Evolutionary conservation across 78 protist genomes (phyloP).

Genomic region (Dictyostelium intermedium): DNA sequence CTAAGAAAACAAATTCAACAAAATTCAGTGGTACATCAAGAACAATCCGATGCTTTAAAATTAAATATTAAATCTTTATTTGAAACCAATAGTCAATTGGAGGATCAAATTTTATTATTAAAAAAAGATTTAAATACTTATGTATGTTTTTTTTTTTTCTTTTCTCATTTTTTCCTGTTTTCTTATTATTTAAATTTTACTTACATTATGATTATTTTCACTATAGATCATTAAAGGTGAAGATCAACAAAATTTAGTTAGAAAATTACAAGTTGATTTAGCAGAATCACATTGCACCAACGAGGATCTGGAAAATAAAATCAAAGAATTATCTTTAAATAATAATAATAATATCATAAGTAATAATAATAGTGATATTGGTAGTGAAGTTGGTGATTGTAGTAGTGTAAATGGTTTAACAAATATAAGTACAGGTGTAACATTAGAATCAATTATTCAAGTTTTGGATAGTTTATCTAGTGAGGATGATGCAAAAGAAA

Average conservation of each 20-base stretch:
- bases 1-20: slow-evolving; percentile 38
- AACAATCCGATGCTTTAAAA: slow-evolving; percentile 62
- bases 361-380: not conserved
- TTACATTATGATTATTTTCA: not conserved
- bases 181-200: no score
- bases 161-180: no score
- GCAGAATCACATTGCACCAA: slow-evolving; percentile 52
- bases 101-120: slow-evolving; percentile 27
- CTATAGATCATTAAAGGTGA: slow-evolving; percentile 4
- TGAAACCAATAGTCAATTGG: slow-evolving; percentile 54
- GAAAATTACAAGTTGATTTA: slow-evolving; percentile 50
- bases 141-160: not conserved
- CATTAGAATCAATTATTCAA: slow-evolving; percentile 9
- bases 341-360: no score
- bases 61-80: slow-evolving; percentile 51
- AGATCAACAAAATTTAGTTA: slow-evolving; percentile 31
- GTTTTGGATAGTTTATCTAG: not conserved
- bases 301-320: slow-evolving; percentile 33
- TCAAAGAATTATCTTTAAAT: not conserved
- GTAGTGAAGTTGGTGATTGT: not conserved
- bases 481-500: not conserved
- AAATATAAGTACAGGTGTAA: not conserved
- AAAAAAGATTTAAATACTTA: slow-evolving; percentile 36
- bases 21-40: slow-evolving; percentile 5
- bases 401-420: not conserved